Percentiles rank a stretch among this genome's conserved stretches.
Conservation (phyloP, 2,329 filamentous ascomycete genomes). For the Chaetomiaceae sp. region DNA sequence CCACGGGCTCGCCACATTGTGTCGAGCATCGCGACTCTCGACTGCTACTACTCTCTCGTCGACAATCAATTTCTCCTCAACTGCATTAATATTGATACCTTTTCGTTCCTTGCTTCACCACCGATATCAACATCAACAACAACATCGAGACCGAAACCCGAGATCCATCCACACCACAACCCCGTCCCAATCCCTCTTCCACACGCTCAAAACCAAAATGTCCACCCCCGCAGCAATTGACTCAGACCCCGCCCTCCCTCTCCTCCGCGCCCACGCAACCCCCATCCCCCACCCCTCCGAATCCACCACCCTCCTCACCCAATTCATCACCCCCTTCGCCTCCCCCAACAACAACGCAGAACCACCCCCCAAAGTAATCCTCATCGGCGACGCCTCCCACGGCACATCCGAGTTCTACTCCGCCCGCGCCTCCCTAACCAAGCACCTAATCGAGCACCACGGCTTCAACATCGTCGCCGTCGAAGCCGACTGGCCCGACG, state of each 20-base stretch:
- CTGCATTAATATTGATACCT: background rate
- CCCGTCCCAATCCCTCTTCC: background rate
- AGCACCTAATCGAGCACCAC: slow-evolving; percentile 44
- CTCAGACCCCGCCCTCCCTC: slow-evolving; percentile 6
- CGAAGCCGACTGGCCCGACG: slow-evolving; percentile 52
- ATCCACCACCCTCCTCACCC: slow-evolving; percentile 1
- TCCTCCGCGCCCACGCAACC: slow-evolving; percentile 13
- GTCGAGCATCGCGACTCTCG: background rate
- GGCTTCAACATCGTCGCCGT: slow-evolving; percentile 47
- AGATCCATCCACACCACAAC: background rate
- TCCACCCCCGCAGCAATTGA: background rate
- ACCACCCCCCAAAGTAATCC: slow-evolving; percentile 25
- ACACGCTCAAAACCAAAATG: slow-evolving; percentile 16
- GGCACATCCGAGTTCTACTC: slow-evolving; percentile 52
- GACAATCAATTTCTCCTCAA: background rate
- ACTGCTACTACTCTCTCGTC: background rate
- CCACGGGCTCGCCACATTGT: background rate
- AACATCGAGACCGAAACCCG: background rate
- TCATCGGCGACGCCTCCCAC: slow-evolving; percentile 35
- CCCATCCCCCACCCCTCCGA: slow-evolving; percentile 12
- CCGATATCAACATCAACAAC: background rate
- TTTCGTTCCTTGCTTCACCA: too few species aligned
- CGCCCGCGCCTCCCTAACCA: slow-evolving; percentile 47
- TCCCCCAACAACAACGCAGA: background rate
- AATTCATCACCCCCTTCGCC: slow-evolving; percentile 7